Evolutionary conservation across 345 rosid genomes (phyloP), one percentile per base, ranked within the genome.

Genomic region (Salix suchowensis): DNA sequence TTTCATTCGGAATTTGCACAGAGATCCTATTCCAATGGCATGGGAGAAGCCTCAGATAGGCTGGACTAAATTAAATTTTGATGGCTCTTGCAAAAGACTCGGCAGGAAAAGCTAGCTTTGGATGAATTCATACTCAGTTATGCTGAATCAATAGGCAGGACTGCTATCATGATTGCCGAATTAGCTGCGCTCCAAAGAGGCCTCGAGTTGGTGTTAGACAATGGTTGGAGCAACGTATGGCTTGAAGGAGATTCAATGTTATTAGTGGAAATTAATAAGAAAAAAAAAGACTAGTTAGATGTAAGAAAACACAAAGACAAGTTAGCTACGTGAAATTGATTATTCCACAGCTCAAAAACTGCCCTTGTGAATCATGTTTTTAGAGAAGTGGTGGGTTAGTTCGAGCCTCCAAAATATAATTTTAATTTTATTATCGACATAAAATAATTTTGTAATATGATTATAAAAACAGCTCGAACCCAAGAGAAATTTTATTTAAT

Each of bases 61-160:
- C 2, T 91, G 95, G 94, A 94, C 91, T 18, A 94, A 94, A 71
- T 78, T 90, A 16, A 94, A 94, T 88, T 92, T 88, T 7, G 97
- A 94, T 60, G 98, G 97, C 14, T 92, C 97, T 0, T 86, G 83
- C n/a, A 76, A 85, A 81, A 79, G 88, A 86, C 30, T 80, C 82
- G 66, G 70, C 78, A 12, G 82, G 94, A 14, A 85, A 85, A 74
- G 88, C 87, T 62, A 94, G 97, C 89, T 89, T 92, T 34, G 97
- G 97, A 12, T 0, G 94, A 92, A 77, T 91, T 91, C 81, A 62
- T 91, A 74, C 89, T 94, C 0, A 94, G 95, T 18, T 94, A 91
- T 21, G 88, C 95, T 0, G 97, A 92, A 82, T 85, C 95, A 65
- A 92, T 94, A 24, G 93, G 94, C 26, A 83, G 77, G 69, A 86